These are phyloP conservation scores for Aurantiochytrium sp. DNA, from an alignment of 108 stramenopile genomes.

Conservation along the genomic window DNA sequence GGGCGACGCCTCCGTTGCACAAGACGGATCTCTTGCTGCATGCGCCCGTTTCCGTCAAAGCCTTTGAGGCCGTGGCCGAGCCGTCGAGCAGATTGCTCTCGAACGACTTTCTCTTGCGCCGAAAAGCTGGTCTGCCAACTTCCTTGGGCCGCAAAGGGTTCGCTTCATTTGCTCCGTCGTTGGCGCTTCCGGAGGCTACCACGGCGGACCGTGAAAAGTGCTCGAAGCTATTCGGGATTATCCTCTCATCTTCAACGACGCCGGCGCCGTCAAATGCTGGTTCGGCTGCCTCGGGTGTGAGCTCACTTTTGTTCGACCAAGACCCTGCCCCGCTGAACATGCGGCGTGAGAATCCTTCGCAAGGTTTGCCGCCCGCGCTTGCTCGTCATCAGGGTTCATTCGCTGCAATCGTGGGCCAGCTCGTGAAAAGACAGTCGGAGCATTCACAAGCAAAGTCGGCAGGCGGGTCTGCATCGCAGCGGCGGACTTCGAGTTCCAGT, in stretches of 20 bases:
- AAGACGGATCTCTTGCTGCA: neutral
- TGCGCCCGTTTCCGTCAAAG: neutral
- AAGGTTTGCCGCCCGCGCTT: too few relatives aligned
- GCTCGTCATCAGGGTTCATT: too few relatives aligned
- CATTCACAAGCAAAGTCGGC: too few relatives aligned
- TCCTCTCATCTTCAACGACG: neutral
- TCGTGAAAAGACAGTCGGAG: too few relatives aligned
- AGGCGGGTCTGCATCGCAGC: too few relatives aligned
- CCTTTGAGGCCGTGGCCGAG: neutral
- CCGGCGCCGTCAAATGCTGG: neutral
- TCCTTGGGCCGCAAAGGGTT: neutral
- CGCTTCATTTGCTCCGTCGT: neutral
- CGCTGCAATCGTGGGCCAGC: too few relatives aligned
- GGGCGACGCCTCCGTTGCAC: neutral
- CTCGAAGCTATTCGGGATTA: neutral
- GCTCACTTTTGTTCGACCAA: too few relatives aligned
- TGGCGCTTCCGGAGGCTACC: neutral
- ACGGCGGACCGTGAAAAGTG: neutral
- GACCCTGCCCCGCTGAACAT: too few relatives aligned
- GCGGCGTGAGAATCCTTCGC: too few relatives aligned
- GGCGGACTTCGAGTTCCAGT: too few relatives aligned
- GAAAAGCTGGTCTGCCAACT: neutral
- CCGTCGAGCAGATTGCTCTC: neutral
- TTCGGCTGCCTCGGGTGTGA: too few relatives aligned
- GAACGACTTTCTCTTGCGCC: neutral